Conservation (phyloP, 805 yeast genomes). For the Kazachstania martiniae region DNA sequence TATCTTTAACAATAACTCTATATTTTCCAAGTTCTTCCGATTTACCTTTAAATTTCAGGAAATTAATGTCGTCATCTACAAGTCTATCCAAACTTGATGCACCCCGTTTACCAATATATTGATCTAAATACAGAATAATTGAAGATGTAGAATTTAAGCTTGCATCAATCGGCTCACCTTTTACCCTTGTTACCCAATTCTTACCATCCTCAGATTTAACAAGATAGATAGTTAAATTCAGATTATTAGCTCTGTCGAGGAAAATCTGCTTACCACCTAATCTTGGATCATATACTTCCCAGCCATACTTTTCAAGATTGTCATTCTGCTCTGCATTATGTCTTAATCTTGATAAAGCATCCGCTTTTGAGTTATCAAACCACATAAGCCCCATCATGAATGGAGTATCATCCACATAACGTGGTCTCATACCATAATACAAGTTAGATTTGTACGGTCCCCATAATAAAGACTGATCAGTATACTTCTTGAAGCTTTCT, state of each 20-base stretch:
- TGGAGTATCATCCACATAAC: slow-evolving; percentile 41
- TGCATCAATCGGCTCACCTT: slow-evolving; percentile 50
- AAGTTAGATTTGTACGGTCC: slow-evolving; percentile 87
- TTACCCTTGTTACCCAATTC: slow-evolving; percentile 73
- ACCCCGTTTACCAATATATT: slow-evolving; percentile 43
- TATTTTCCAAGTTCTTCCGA: slow-evolving; percentile 63
- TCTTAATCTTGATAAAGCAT: slow-evolving; percentile 46
- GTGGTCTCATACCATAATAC: slow-evolving; percentile 78
- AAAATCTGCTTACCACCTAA: slow-evolving; percentile 75
- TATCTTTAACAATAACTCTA: slow-evolving; percentile 46
- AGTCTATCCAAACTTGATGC: slow-evolving; percentile 1
- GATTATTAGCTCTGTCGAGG: slow-evolving; percentile 50
- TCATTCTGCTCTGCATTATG: slow-evolving; percentile 71
- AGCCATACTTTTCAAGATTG: slow-evolving; percentile 62
- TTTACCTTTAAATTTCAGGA: slow-evolving; percentile 33
- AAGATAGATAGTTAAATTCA: slow-evolving; percentile 59
- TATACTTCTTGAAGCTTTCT: slow-evolving; percentile 24
- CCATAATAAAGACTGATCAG: slow-evolving; percentile 59
- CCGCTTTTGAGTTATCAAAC: slow-evolving; percentile 56
- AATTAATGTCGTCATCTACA: slow-evolving; percentile 8
- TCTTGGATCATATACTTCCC: slow-evolving; percentile 85
- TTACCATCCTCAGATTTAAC: slow-evolving; percentile 60
- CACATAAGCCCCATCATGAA: slow-evolving; percentile 77
- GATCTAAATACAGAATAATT: slow-evolving; percentile 66
- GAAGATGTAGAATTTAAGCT: slow-evolving; percentile 43